Evolutionary conservation across 2,329 filamentous ascomycete genomes (phyloP), one percentile per base, ranked within the genome.

Genomic region (Exophiala bonariae): DNA sequence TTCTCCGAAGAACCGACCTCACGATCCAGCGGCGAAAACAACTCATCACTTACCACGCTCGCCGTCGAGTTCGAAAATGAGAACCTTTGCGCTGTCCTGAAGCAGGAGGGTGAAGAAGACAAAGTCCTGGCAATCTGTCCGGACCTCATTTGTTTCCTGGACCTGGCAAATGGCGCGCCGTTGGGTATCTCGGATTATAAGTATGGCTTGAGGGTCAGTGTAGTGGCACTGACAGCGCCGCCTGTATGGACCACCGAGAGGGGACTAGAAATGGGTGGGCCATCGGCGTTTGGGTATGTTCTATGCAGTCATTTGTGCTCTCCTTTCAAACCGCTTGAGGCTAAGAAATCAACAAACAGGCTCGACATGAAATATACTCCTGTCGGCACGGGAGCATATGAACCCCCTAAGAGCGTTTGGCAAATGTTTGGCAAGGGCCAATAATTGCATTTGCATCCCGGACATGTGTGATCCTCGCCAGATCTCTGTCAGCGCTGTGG

Each of bases 181-280:
- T 38, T 38, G 35, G 35, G 35, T 18, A 20, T 38, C 18, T 38
- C 35, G n/a, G 35, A 38, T 18, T 38, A 38, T 18, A 38, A 38
- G 35, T 38, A 38, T 38, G 35, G 35, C 35, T 38, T 38, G 35
- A 38, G 35, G 35, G 35, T 38, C n/a, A 38, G 35, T 38, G 35
- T 38, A 18, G 35, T 38, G n/a, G 35, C 35, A 18, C 35, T 38
- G 35, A 6, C 14, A 38, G 35, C 35, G 5, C 35, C 35, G 35
- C 35, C n/a, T 38, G 35, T 38, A 38, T 38, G 35, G 35, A 38
- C 6, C 6, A 17, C 35, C 8, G 35, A 38, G n/a, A 6, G 35
- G 35, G n/a, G 35, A 38, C 20, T 38, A 20, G 20, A 19, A 38
- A 38, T 38, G 35, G 35, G 35, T 13, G 35, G 35, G 19, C 35